Evolutionary conservation across 345 rosid genomes (phyloP).

Genomic region (Populus davidiana): DNA sequence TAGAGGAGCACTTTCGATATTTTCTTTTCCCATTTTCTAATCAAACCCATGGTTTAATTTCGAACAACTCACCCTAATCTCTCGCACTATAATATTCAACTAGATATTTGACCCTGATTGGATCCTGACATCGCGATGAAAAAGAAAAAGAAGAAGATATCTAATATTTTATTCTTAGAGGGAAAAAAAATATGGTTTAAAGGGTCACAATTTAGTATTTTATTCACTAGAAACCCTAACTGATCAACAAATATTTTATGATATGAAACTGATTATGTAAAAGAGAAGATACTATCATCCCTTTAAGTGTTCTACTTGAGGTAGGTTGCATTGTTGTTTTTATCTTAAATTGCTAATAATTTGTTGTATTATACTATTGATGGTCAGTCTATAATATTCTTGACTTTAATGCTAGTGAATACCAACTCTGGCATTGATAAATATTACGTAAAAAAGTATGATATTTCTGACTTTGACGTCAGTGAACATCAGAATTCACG

Average conservation of each 20-base stretch:
- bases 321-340: no score
- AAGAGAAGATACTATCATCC: rapidly evolving
- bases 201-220: rapidly evolving
- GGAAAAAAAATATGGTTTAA: no score
- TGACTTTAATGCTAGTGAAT: rapidly evolving
- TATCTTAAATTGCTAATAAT: no score
- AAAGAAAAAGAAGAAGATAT: no score
- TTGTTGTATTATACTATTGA: no score
- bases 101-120: no score
- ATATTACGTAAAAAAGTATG: no score
- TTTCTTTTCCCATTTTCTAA: constrained; percentile 26
- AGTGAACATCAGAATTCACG: rapidly evolving
- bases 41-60: constrained; percentile 5
- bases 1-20: constrained; percentile 33
- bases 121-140: no score
- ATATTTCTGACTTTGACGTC: no score
- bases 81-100: background rate
- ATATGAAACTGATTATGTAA: rapidly evolving
- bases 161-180: no score
- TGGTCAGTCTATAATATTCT: no score
- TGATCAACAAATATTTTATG: no score
- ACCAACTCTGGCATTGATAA: rapidly evolving
- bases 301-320: rapidly evolving
- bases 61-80: constrained; percentile 8
- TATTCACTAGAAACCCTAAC: rapidly evolving